A percentile compares a stretch with the other conserved stretches of the same genome.
phyloP scores from a whole-genome alignment of 352 stramenopile species.

The Phytopythium aichiense region DNA sequence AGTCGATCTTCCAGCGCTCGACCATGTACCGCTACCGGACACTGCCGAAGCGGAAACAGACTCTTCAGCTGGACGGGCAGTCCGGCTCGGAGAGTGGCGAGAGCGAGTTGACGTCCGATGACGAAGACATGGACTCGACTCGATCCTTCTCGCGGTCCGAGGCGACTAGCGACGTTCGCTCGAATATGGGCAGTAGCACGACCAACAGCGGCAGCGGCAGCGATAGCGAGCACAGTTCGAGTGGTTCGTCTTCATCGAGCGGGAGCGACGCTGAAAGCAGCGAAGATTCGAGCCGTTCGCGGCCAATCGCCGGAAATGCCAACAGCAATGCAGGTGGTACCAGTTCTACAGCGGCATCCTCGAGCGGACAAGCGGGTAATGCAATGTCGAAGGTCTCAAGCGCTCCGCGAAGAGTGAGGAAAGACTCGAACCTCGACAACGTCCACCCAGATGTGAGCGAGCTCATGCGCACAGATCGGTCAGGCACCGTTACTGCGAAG shows the following conservation, averaged over 20 bases:
- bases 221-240: constrained; percentile 33
- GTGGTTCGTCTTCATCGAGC: constrained; percentile 30
- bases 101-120: constrained; percentile 43
- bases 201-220: constrained; percentile 46
- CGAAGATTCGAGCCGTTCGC: constrained; percentile 6
- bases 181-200: constrained; percentile 42
- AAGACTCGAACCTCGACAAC: constrained; percentile 14
- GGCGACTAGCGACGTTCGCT: constrained; percentile 31
- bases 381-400: constrained; percentile 3
- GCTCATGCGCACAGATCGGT: constrained; percentile 72
- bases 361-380: not conserved
- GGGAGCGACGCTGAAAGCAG: constrained; percentile 29
- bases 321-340: not conserved
- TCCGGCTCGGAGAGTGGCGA: constrained; percentile 54
- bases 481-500: constrained; percentile 34
- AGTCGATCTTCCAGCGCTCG: constrained; percentile 37
- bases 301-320: not conserved
- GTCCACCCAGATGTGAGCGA: constrained; percentile 50
- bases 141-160: constrained; percentile 28
- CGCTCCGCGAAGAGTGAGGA: not conserved
- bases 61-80: constrained; percentile 48
- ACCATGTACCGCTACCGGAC: constrained; percentile 24
- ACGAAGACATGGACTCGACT: constrained; percentile 41
- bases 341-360: not conserved
- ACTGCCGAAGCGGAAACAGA: constrained; percentile 12